These are phyloP conservation scores for Eucalyptus curtisii DNA, from an alignment of 345 rosid genomes.

Conservation along the genomic window DNA sequence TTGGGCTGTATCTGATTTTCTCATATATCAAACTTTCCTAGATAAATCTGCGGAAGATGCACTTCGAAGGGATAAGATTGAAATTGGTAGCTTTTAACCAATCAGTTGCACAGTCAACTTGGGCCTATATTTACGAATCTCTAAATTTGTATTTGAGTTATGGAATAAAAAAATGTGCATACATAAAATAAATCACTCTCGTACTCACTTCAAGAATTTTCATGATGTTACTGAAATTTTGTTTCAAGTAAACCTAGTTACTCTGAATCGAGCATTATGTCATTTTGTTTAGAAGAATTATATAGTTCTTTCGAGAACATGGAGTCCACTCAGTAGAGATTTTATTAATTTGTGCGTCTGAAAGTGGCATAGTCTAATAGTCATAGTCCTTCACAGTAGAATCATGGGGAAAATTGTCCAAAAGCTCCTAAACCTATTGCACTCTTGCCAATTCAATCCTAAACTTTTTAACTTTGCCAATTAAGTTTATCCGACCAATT, in stretches of 20 bases:
- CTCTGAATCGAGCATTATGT: background rate
- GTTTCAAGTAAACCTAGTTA: background rate
- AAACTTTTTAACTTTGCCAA: too few species aligned
- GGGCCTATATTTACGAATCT: background rate
- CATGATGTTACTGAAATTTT: background rate
- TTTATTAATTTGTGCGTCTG: too few species aligned
- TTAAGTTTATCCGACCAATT: too few species aligned
- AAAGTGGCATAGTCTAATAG: background rate
- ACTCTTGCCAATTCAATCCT: too few species aligned
- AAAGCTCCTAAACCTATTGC: fast-evolving
- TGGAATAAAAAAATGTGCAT: background rate
- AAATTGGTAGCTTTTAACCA: background rate
- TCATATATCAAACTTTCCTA: background rate
- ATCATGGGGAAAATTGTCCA: too few species aligned
- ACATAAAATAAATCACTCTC: background rate
- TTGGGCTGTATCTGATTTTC: background rate
- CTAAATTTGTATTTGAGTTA: background rate
- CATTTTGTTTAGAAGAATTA: background rate
- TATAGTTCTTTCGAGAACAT: background rate
- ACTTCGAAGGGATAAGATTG: background rate
- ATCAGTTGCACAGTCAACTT: fast-evolving
- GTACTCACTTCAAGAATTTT: background rate
- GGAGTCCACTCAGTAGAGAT: background rate
- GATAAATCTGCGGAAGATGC: background rate
- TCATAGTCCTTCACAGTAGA: background rate